Base-by-base conservation (phyloP, 169 alveolate species). In the Eimeria zaria region DNA sequence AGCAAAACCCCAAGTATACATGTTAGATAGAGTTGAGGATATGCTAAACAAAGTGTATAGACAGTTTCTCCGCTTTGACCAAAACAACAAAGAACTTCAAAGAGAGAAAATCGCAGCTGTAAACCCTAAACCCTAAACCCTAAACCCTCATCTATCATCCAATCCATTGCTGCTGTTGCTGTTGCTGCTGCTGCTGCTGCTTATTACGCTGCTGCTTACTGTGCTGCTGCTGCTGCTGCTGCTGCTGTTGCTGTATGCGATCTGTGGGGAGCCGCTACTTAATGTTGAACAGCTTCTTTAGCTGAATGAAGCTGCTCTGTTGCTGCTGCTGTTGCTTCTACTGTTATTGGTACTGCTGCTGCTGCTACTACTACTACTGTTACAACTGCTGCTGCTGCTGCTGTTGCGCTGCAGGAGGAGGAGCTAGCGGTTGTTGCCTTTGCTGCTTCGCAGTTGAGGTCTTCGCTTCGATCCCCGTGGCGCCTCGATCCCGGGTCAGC, bases 51-150 rank as follows among this genome's bases (percentile, higher is more conserved):
- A 98, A 95, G 97, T 98, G 91, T 97, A 98, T 95, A 99, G 96
- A n/a, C 99, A 98, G 97, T 98, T 98, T 89, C 98, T 98, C 81
- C 97, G 98, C 85, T 98, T 98, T 89, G 97, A 98, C 58, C 98
- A 98, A 55, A 98, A 98, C 97, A 98, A 98, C 95, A 76, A 91
- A 51, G 98, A 98, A 64, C 97, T 98, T n/a, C 97, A 97, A 18
- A 81, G 97, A 14, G 99, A 98, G 85, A 97, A 97, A 46, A 98
- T 97, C 73, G 97, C 98, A 22, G 99, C 99, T 55, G 95, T 90
- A 73, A 53, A 60, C 60, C 83, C 81, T 27, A 62, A 41, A 33
- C 78, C 62, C 76, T 36, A 60, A 83, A 83, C 55, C 60, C 81
- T 71, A 71, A 71, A 71, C 81, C 81, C 73, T n/a, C n/a, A n/a